Conservation (phyloP, 108 stramenopile species). For the Cyclostephanos tholiformis region DNA sequence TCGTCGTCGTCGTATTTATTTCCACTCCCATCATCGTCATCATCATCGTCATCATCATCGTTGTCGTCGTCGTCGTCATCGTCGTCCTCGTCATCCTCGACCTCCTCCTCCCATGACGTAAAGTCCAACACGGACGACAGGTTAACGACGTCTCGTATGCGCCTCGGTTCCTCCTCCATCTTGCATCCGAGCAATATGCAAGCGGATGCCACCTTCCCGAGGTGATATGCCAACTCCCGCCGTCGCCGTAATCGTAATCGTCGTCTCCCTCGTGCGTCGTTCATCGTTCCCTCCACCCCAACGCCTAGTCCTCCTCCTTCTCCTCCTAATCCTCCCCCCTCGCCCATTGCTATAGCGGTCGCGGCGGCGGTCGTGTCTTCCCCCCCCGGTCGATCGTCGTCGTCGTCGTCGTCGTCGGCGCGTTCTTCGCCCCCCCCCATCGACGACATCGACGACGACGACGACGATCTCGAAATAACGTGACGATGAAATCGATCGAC, state of each 20-base stretch:
- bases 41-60: neutral
- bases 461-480: neutral
- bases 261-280: conserved; percentile 6
- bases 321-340: too few relatives aligned
- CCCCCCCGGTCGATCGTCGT: too few relatives aligned
- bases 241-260: conserved; percentile 19
- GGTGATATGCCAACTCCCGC: conserved; percentile 36
- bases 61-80: neutral
- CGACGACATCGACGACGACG: neutral
- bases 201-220: conserved; percentile 58
- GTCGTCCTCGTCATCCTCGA: neutral
- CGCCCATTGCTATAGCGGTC: too few relatives aligned
- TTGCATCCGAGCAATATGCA: conserved; percentile 80
- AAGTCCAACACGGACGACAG: conserved; percentile 57
- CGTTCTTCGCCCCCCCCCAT: too few relatives aligned
- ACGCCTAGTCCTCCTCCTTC: too few relatives aligned
- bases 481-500: conserved; percentile 22
- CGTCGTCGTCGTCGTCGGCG: neutral
- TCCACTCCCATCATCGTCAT: neutral
- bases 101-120: conserved; percentile 20
- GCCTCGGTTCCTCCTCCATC: conserved; percentile 72
- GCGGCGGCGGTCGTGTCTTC: too few relatives aligned
- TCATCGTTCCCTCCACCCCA: conserved; percentile 12
- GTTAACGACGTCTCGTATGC: conserved; percentile 84
- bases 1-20: neutral